Percentiles rank a stretch among this genome's conserved stretches.
Evolutionary conservation across 2,329 filamentous ascomycete species (phyloP).

Genomic region (Colletotrichum lentis): DNA sequence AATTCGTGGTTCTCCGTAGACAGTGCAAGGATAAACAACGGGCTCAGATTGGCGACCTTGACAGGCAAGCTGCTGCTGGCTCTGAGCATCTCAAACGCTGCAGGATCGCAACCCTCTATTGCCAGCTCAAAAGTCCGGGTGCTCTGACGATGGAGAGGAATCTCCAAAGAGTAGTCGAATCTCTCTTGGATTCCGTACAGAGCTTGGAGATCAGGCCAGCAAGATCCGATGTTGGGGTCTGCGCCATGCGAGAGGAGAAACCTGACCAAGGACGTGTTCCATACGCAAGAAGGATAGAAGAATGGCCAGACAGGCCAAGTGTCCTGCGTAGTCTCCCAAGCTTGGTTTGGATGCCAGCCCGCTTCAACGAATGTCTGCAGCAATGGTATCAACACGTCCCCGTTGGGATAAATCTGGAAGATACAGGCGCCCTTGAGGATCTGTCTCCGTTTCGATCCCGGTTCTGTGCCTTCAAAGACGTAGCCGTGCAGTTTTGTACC

Average conservation of each 20-base stretch:
- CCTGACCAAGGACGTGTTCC: constrained; percentile 1
- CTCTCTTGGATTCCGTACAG: not conserved
- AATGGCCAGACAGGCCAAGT: constrained; percentile 2
- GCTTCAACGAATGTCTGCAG: not conserved
- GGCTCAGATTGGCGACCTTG: not conserved
- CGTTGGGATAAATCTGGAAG: not conserved
- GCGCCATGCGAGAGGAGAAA: constrained; percentile 10
- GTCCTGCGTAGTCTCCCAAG: constrained; percentile 5
- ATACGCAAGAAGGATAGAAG: not conserved
- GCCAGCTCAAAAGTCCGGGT: not conserved
- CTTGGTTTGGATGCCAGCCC: constrained; percentile 19
- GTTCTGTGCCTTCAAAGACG: constrained; percentile 7
- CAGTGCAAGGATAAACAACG: not conserved
- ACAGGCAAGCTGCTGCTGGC: not conserved
- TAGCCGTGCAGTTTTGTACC: constrained; percentile 1
- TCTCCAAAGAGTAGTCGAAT: not conserved
- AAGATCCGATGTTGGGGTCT: constrained; percentile 10
- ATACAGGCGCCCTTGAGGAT: not conserved
- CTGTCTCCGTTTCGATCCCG: not conserved
- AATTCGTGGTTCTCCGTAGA: not conserved
- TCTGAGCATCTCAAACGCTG: not conserved
- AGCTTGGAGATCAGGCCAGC: not conserved
- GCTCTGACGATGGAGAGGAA: constrained; percentile 2
- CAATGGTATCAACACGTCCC: constrained; percentile 1
- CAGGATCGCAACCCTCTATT: not conserved